Evolutionary conservation across 2,329 filamentous ascomycete genomes (phyloP).

Genomic region (Fusarium paranaense): DNA sequence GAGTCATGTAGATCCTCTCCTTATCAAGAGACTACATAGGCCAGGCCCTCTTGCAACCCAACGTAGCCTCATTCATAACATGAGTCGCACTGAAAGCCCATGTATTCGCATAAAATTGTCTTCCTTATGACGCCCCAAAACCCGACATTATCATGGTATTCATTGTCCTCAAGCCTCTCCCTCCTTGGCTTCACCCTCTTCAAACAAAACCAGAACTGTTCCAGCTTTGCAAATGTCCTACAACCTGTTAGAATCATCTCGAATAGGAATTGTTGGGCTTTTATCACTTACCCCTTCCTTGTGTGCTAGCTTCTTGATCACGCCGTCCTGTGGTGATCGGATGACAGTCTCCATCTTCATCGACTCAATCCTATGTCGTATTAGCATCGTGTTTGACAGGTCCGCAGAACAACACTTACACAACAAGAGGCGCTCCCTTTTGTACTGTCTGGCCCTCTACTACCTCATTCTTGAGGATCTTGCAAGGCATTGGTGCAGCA

Average conservation of each 20-base stretch:
- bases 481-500: slow-evolving; percentile 96
- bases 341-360: slow-evolving; percentile 95
- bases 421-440: slow-evolving; percentile 88
- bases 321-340: slow-evolving; percentile 78
- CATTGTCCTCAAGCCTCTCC: slow-evolving; percentile 36
- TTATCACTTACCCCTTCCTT: slow-evolving; percentile 73
- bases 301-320: slow-evolving; percentile 79
- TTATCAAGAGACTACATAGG: not conserved
- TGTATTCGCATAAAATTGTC: slow-evolving; percentile 24
- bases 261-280: not conserved
- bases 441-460: slow-evolving; percentile 82
- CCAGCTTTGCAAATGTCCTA: slow-evolving; percentile 84
- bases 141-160: slow-evolving; percentile 12
- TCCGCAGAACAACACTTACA: slow-evolving; percentile 62
- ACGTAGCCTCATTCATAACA: not conserved
- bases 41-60: not conserved
- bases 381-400: slow-evolving; percentile 49
- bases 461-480: slow-evolving; percentile 91
- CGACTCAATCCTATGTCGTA: slow-evolving; percentile 73
- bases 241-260: slow-evolving; percentile 27
- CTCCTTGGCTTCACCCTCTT: slow-evolving; percentile 58
- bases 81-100: slow-evolving; percentile 9
- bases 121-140: slow-evolving; percentile 30
- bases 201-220: slow-evolving; percentile 79
- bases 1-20: not conserved